phyloP scores from a whole-genome alignment of 2,329 filamentous ascomycete genomes.

The Blastomyces percursus region DNA sequence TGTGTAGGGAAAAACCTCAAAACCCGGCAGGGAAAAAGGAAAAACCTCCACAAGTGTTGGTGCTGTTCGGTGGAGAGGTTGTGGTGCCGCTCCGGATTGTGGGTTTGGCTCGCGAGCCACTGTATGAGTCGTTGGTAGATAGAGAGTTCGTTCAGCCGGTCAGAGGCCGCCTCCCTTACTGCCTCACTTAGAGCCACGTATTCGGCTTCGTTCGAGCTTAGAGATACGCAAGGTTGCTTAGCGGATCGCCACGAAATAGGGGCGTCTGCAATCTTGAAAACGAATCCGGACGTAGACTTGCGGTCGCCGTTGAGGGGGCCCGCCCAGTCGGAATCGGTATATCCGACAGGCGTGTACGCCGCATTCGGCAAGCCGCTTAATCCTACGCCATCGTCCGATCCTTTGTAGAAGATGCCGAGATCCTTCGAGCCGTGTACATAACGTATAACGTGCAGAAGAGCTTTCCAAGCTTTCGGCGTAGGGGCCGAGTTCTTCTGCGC shows the following conservation, averaged over 20 bases:
- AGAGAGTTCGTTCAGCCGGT: no score
- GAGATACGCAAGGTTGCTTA: conserved; percentile 11
- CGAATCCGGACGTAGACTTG: conserved; percentile 8
- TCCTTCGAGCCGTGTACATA: not conserved
- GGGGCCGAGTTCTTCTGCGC: not conserved
- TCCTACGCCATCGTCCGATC: no score
- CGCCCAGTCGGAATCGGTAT: not conserved
- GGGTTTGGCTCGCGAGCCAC: no score
- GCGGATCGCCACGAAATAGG: conserved; percentile 11
- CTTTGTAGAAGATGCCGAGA: not conserved
- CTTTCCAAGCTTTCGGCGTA: not conserved
- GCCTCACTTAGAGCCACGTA: conserved; percentile 11
- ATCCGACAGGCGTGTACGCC: not conserved
- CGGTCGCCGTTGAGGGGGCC: not conserved
- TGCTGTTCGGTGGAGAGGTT: no score
- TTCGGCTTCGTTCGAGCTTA: conserved; percentile 13
- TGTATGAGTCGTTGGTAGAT: no score
- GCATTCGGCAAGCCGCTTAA: no score
- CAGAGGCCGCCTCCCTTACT: no score
- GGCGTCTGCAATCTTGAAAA: conserved; percentile 9
- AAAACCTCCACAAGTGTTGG: no score
- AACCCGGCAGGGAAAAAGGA: no score
- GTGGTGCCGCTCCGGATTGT: no score
- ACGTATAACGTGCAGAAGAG: not conserved
- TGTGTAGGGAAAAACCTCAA: no score